Base-by-base conservation (phyloP, 495 filamentous ascomycete genomes). In the Hypoxylon cercidicola region DNA sequence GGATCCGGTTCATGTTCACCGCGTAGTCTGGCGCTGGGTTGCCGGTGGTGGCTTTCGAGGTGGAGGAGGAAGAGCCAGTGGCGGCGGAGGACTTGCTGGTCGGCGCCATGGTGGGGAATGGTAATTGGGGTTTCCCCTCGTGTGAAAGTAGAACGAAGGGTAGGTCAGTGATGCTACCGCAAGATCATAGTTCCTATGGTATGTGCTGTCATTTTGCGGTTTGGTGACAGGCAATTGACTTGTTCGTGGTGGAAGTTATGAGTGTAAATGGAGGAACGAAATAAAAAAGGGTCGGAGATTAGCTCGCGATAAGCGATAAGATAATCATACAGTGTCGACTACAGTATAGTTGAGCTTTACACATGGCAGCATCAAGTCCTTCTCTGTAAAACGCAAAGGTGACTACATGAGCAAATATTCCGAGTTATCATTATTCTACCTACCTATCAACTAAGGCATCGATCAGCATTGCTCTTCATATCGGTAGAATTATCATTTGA, bases 1-100 rank as follows among this genome's bases (percentile, higher is more conserved):
- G 65, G 48, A 80, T 73, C 37, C 70, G 71, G 71, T 79, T 78
- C 71, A 77, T 69, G 52, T 69, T 60, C 21, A 72, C 58, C 32
- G 73, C 57, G 56, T 72, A 63, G 62, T 76, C 66, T 8, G 75
- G 68, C 45, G 73, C 70, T n/a, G 71, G 71, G 68, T 73, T 73
- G 34, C 20, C 52, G 45, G 16, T 47, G 34, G 41, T 11, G 10
- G 53, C 16, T 12, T 54, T 62, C n/a, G 40, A 25, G 21, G 48
- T 13, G 12, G 54, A 57, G 35, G 55, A 3, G 35, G 35, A 39
- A 39, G 35, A 39, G 4, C 11, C 11, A 5, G 48, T 52, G 35
- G 48, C 49, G 35, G 55, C 18, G 28, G 64, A 34, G 39, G 62
- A 39, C 58, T 71, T 71, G 55, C 16, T 56, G 16, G 62, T 21